A percentile compares a stretch with the other conserved stretches of the same genome.
Conservation (phyloP, 139 green algal genomes). For the Coccomyxa sp. region DNA sequence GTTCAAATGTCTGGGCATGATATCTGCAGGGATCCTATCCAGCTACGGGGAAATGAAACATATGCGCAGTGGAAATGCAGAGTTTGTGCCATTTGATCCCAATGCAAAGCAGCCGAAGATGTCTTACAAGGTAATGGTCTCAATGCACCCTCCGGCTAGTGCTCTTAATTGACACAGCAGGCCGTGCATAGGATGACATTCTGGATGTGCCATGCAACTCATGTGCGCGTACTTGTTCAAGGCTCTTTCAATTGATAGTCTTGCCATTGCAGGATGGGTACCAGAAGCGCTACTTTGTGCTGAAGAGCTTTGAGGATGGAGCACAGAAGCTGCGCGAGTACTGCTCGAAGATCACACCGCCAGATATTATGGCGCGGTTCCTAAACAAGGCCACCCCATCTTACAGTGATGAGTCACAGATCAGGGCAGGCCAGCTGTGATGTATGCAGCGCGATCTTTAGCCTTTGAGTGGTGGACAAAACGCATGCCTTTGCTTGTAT, state of each 20-base stretch:
- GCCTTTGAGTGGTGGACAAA: too few relatives aligned
- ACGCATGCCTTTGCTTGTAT: too few relatives aligned
- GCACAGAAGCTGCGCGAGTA: conserved; percentile 56
- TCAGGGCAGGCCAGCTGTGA: neutral
- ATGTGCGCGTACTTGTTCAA: too few relatives aligned
- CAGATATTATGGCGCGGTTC: conserved; percentile 48
- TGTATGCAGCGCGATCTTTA: neutral
- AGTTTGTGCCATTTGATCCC: conserved; percentile 68
- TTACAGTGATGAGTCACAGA: too few relatives aligned
- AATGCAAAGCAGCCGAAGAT: conserved; percentile 72
- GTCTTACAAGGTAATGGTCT: conserved; percentile 66
- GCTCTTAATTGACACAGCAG: too few relatives aligned
- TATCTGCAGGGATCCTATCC: conserved; percentile 67
- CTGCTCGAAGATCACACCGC: conserved; percentile 34
- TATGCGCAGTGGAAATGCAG: conserved; percentile 57
- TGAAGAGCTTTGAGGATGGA: conserved; percentile 69
- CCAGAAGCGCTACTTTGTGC: conserved; percentile 77
- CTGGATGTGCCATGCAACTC: too few relatives aligned
- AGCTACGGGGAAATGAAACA: conserved; percentile 82
- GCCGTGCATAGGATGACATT: too few relatives aligned
- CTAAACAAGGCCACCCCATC: neutral
- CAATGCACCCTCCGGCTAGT: neutral
- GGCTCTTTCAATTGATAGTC: neutral
- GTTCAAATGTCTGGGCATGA: too few relatives aligned
- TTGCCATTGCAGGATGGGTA: conserved; percentile 57